Evolutionary conservation across 257 asterid species (phyloP).

Genomic region (Salvia hispanica): DNA sequence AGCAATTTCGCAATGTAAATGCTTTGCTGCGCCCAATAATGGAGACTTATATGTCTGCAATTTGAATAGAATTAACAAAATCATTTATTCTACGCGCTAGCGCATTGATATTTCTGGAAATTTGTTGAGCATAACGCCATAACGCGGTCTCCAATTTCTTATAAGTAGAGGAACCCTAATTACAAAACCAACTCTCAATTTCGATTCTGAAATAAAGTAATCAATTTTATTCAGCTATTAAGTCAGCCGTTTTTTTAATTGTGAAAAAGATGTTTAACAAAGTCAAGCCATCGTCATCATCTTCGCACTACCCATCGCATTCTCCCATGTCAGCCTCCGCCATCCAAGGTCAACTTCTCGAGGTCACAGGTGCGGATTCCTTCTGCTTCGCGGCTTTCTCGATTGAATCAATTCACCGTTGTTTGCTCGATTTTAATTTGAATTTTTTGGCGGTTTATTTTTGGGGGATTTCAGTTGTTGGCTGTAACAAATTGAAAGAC

Average conservation of each 20-base stretch:
- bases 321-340: constrained; percentile 71
- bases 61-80: too few relatives aligned
- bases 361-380: constrained; percentile 68
- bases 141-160: too few relatives aligned
- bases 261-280: not conserved
- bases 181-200: too few relatives aligned
- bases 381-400: not conserved
- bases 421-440: constrained; percentile 6
- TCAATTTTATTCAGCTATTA: not conserved
- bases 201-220: too few relatives aligned
- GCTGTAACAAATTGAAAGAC: constrained; percentile 70
- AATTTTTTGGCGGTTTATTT: not conserved
- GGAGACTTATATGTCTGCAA: too few relatives aligned
- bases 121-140: too few relatives aligned
- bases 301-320: constrained; percentile 19
- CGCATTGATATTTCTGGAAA: too few relatives aligned
- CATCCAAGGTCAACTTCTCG: constrained; percentile 87
- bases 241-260: not conserved
- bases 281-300: constrained; percentile 30
- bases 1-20: too few relatives aligned
- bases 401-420: not conserved
- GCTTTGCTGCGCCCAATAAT: too few relatives aligned
- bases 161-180: too few relatives aligned
- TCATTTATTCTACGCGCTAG: too few relatives aligned
- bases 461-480: constrained; percentile 58